Percentiles rank a stretch among this genome's conserved stretches.
Conservation (phyloP, 257 asterid species). For the Penstemon eatonii region DNA sequence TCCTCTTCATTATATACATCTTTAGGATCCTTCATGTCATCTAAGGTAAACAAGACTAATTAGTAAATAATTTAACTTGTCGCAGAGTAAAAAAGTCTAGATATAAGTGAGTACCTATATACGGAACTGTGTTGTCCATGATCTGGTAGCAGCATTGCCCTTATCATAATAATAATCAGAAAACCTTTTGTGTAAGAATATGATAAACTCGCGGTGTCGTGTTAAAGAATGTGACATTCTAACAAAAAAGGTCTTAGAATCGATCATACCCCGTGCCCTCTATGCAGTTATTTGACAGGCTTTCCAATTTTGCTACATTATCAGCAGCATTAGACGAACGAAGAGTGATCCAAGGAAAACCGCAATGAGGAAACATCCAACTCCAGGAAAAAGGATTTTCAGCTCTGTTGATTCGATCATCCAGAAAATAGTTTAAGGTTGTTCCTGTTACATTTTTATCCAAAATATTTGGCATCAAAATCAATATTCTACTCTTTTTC, state of each 20-base stretch:
- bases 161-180: no score
- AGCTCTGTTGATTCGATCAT: constrained; percentile 46
- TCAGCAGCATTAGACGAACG: constrained; percentile 48
- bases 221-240: no score
- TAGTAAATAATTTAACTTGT: not conserved
- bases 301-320: constrained; percentile 41
- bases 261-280: constrained; percentile 16
- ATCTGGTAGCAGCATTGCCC: not conserved
- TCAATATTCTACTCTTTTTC: not conserved
- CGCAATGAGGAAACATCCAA: constrained; percentile 55
- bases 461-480: not conserved
- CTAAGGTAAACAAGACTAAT: constrained; percentile 12
- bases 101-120: constrained; percentile 25
- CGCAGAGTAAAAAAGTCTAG: not conserved
- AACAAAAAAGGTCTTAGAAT: not conserved
- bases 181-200: not conserved
- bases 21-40: constrained; percentile 28
- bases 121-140: constrained; percentile 16
- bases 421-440: constrained; percentile 47
- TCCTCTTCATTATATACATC: constrained; percentile 26
- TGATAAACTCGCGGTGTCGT: not conserved
- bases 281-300: constrained; percentile 16
- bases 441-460: constrained; percentile 36
- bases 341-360: constrained; percentile 46
- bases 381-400: constrained; percentile 53